Evolutionary conservation across 495 filamentous ascomycete species (phyloP).

Genomic region (Alectoria sarmentosa): DNA sequence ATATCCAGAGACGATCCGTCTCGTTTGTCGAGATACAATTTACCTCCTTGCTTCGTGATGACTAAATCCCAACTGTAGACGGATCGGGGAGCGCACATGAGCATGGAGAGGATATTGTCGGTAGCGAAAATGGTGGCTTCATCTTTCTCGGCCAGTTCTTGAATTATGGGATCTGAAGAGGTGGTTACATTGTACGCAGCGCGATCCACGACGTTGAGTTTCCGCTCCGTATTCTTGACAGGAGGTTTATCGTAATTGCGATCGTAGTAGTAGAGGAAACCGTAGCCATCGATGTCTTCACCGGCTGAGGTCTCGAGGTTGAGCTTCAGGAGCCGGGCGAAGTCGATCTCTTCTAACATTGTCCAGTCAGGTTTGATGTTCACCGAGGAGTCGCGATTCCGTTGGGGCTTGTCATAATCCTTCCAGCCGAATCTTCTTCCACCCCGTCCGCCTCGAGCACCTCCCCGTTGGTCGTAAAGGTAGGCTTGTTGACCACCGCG

Average conservation of each 20-base stretch:
- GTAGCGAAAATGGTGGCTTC: conserved; percentile 97
- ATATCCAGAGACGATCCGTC: conserved; percentile 89
- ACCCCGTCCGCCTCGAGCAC: conserved; percentile 40
- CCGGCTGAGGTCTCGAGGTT: conserved; percentile 91
- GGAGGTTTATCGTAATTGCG: conserved; percentile 86
- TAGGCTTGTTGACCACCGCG: conserved; percentile 55
- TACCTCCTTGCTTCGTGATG: conserved; percentile 81
- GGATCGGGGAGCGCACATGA: conserved; percentile 94
- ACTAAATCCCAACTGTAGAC: conserved; percentile 98
- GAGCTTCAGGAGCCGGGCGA: conserved; percentile 86
- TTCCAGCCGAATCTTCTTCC: conserved; percentile 95
- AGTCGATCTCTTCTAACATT: conserved; percentile 97
- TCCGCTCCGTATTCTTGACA: conserved; percentile 79
- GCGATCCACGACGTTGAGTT: conserved; percentile 79
- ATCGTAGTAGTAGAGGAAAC: conserved; percentile 97
- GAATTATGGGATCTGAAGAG: conserved; percentile 89
- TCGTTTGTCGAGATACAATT: conserved; percentile 97
- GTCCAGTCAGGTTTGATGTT: conserved; percentile 92
- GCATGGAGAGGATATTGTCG: conserved; percentile 94
- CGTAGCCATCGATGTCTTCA: conserved; percentile 90
- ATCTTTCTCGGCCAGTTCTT: conserved; percentile 93
- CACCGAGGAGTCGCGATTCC: conserved; percentile 90
- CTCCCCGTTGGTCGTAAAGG: conserved; percentile 54
- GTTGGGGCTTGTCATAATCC: conserved; percentile 96
- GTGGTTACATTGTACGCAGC: conserved; percentile 98